A percentile compares a stretch with the other conserved stretches of the same genome.
Conservation (phyloP, 768 basidiomycete species). For the Mycena indigotica region DNA sequence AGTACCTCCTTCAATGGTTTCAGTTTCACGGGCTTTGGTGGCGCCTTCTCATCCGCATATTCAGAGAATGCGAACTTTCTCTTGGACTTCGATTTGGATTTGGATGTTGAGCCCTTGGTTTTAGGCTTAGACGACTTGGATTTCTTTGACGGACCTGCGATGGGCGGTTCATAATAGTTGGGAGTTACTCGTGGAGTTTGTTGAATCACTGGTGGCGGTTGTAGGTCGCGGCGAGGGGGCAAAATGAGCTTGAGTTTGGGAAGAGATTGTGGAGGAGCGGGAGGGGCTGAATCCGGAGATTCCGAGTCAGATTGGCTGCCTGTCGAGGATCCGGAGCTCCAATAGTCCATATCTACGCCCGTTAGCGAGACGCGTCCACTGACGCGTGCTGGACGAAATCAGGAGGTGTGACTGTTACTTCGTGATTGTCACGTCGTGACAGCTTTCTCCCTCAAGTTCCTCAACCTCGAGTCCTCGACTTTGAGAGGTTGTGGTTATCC, state of each 20-base stretch:
- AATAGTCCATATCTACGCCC: neutral
- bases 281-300: neutral
- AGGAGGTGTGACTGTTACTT: too few species aligned
- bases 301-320: neutral
- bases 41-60: constrained; percentile 41
- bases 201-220: neutral
- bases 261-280: neutral
- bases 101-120: constrained; percentile 17
- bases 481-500: too few species aligned
- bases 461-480: too few species aligned
- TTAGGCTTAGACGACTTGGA: constrained; percentile 10
- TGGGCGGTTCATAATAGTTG: neutral
- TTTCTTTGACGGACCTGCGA: neutral
- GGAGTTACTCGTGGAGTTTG: neutral
- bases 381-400: neutral
- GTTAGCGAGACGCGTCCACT: neutral
- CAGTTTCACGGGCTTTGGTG: constrained; percentile 62
- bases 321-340: neutral
- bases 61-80: constrained; percentile 15
- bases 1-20: constrained; percentile 82
- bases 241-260: neutral
- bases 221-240: neutral
- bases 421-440: too few species aligned
- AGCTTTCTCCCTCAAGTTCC: too few species aligned
- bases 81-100: constrained; percentile 21